Conservation (phyloP, 2,329 filamentous ascomycete species). For the Ilyonectria mors-panacis region DNA sequence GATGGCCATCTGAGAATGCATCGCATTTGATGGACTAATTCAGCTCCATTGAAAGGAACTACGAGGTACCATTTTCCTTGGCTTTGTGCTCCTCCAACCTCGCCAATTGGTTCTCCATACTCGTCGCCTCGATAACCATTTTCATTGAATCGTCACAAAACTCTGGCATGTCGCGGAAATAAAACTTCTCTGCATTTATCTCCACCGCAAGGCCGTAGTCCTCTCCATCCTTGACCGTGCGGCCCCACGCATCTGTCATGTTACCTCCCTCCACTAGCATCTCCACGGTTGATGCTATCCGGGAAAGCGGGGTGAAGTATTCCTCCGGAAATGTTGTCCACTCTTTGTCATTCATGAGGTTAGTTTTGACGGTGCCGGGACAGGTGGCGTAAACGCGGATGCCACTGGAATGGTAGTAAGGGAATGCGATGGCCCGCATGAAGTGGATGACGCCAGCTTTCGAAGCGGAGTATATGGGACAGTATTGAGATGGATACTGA, state of each 20-base stretch:
- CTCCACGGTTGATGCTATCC: conserved; percentile 47
- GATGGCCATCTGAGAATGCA: neutral
- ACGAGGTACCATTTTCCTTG: conserved; percentile 9
- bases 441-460: conserved; percentile 54
- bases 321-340: conserved; percentile 51
- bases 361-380: conserved; percentile 51
- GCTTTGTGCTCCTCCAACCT: conserved; percentile 30
- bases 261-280: conserved; percentile 44
- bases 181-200: conserved; percentile 50
- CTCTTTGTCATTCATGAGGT: conserved; percentile 46
- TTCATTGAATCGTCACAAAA: conserved; percentile 47
- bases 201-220: conserved; percentile 48
- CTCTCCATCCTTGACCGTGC: conserved; percentile 38
- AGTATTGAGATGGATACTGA: conserved; percentile 48
- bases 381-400: conserved; percentile 53
- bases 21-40: neutral
- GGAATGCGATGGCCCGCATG: conserved; percentile 50
- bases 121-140: conserved; percentile 39
- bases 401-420: conserved; percentile 43
- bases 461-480: conserved; percentile 51
- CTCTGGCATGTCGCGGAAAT: conserved; percentile 47
- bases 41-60: neutral
- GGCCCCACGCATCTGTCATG: conserved; percentile 45
- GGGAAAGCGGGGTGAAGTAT: conserved; percentile 49
- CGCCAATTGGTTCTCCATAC: conserved; percentile 39